Conservation (phyloP, 2,329 filamentous ascomycete species). For the Talaromyces sp. region DNA sequence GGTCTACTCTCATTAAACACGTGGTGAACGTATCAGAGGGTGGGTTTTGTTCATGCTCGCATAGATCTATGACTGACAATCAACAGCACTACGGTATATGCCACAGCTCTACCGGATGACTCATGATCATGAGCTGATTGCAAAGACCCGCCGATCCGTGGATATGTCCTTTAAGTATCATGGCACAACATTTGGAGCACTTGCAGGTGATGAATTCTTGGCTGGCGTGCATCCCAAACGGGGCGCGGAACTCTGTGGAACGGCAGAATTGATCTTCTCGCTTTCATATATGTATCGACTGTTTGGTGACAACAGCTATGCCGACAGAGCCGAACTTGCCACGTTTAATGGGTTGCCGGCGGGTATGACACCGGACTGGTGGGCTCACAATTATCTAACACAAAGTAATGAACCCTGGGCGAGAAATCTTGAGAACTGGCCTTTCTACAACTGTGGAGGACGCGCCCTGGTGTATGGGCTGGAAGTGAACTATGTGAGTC, state of each 20-base stretch:
- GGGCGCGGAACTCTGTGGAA: conserved; percentile 17
- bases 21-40: conserved; percentile 19
- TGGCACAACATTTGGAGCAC: conserved; percentile 17
- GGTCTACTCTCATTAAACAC: conserved; percentile 16
- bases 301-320: conserved; percentile 16
- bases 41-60: background rate
- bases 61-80: background rate
- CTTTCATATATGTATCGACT: conserved; percentile 19
- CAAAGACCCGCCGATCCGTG: conserved; percentile 13
- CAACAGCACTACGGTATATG: conserved; percentile 15
- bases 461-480: conserved; percentile 17
- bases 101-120: conserved; percentile 17
- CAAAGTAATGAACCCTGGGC: conserved; percentile 17
- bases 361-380: conserved; percentile 17
- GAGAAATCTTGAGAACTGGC: conserved; percentile 15
- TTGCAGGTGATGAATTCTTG: conserved; percentile 17
- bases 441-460: conserved; percentile 17
- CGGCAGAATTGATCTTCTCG: conserved; percentile 17
- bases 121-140: conserved; percentile 12
- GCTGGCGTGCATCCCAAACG: conserved; percentile 18
- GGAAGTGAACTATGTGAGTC: conserved; percentile 18
- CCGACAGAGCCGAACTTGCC: conserved; percentile 16
- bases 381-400: conserved; percentile 18
- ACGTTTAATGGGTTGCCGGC: conserved; percentile 17
- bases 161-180: conserved; percentile 19